Evolutionary conservation across 768 basidiomycete genomes (phyloP), one percentile per base, ranked within the genome.

Genomic region (Pisolithus tinctorius): DNA sequence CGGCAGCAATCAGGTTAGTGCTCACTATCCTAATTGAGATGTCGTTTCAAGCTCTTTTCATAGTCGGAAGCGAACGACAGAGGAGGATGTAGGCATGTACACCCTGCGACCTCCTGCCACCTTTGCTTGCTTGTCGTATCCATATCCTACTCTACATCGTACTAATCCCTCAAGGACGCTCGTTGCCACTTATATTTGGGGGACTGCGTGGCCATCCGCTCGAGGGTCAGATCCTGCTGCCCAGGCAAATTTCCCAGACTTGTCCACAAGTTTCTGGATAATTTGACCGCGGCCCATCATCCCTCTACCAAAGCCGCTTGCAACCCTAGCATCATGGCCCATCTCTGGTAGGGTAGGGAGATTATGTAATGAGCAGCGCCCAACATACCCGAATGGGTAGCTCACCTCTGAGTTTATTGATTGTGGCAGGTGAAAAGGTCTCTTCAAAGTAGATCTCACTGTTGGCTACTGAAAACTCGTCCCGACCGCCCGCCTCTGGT

Each of bases 371-470:
- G 8, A 55, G 30, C 25, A 17, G 49, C 27, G 16, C 36, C 38
- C 27, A 9, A 30, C 25, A 17, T 30, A 26, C 30, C 36, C 47
- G 26, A 46, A 37, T 46, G 17, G 48, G 54, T 17, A 20, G 64
- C 74, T 55, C 49, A 86, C 93, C 80, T 74, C 73, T 74, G 30
- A 99, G 79, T 60, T 76, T 79, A 23, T 73, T 69, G 11, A 95
- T 70, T 0, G 83, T 86, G 27, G 80, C 75, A 13, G 67, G 61
- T 20, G 82, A 58, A 49, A 95, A 84, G 0, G 82, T 86, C 31
- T 93, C 92, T 68, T 98, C 95, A 51, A 97, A 81, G 68, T 85
- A 93, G 6, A 97, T 84, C 56, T 88, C 85, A 56, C 88, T 86
- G 61, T 90, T 89, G 42, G 67, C 74, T 51, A 81, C 76, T 4